Base-by-base conservation (phyloP, 495 filamentous ascomycete species). In the Xylaria longipes region DNA sequence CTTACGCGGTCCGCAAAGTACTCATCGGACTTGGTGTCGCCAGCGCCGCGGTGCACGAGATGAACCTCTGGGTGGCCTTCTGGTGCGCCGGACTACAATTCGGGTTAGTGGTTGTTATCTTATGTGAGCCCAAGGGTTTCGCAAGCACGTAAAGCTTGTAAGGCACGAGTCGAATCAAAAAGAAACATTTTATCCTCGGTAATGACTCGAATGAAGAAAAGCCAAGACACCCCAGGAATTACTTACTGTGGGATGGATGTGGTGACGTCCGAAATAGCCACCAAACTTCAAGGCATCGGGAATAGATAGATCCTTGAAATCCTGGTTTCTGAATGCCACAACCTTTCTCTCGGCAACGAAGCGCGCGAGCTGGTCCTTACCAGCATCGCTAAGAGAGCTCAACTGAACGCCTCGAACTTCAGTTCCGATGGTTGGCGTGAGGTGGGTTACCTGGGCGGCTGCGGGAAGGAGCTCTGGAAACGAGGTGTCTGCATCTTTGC, bases 331-430 rank as follows among this genome's bases (percentile, higher is more conserved):
- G 86, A 97, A 95, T 3, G 89, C 92, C 25, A 95, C 90, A 0
- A 95, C 92, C 75, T 94, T 94, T 69, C 91, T 86, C 81, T 94
- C 88, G 4, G 93, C 92, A 7, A 93, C 91, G 66, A 92, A 88
- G 3, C 93, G 87, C 3, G 93, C 93, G 5, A 97, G 87, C 79
- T 96, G 90, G 77, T 96, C 91, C 79, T 93, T 95, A 67, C 90
- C 93, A 3, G 87, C 87, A 39, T 84, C 63, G 66, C 80, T 88
- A 27, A 97, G 86, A 54, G 85, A 82, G 84, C 87, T 91, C 63
- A 97, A 85, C 80, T 96, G 92, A 20, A 94, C 83, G 37, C 93
- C 93, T n/a, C 80, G 83, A 52, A 97, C 84, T 81, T 93, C 92
- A 15, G 91, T 89, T 52, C 94, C 94, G 73, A 91, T 93, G 62